Percentiles rank a stretch among this genome's conserved stretches.
Evolutionary conservation across 202 grass and related monocot genomes (phyloP).

Genomic region (Bolboschoenoplectus hybrid): DNA sequence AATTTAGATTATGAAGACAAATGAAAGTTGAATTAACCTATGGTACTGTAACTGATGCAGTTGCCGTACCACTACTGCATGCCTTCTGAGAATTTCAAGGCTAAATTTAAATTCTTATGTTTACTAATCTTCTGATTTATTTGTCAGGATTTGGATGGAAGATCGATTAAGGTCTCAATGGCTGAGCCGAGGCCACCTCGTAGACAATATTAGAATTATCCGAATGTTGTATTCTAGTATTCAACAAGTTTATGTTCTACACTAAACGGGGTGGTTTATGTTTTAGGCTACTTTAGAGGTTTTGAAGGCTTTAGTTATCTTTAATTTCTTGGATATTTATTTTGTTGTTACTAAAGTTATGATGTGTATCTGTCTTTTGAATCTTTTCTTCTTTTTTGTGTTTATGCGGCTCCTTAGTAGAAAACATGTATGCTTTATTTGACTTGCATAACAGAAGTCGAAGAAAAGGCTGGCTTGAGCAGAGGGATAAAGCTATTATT

Average conservation of each 20-base stretch:
- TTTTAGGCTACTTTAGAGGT: neutral
- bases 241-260: neutral
- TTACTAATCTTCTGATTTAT: neutral
- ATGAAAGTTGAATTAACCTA: neutral
- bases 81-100: neutral
- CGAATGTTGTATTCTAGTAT: neutral
- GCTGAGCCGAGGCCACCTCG: conserved; percentile 76
- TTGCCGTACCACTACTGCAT: neutral
- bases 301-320: conserved; percentile 31
- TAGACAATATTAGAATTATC: conserved; percentile 57
- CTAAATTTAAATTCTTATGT: neutral
- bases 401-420: conserved; percentile 23
- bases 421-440: conserved; percentile 12
- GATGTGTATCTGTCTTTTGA: neutral
- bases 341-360: conserved; percentile 29
- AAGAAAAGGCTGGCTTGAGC: neutral
- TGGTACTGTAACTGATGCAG: neutral
- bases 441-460: neutral
- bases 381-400: neutral
- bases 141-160: conserved; percentile 82
- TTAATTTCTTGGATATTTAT: conserved; percentile 27
- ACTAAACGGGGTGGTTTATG: neutral
- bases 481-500: neutral
- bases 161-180: conserved; percentile 76
- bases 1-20: neutral